Percentiles rank a stretch among this genome's conserved stretches.
Evolutionary conservation across 106 monocot species (phyloP).

Genomic region (Dendrobium chrysotoxum): DNA sequence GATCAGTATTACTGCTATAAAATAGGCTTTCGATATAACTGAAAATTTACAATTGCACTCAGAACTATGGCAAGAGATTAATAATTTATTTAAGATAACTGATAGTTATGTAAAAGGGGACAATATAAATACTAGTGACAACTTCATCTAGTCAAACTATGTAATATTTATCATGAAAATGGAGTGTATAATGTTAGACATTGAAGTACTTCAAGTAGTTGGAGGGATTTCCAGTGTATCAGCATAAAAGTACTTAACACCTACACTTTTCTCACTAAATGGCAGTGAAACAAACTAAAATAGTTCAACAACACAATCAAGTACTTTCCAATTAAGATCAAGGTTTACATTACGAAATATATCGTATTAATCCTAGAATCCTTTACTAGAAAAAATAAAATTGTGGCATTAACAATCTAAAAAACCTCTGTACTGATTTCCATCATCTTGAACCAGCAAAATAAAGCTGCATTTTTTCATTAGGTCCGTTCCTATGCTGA

Average conservation of each 20-base stretch:
- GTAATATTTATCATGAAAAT: no score
- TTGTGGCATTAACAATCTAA: background rate
- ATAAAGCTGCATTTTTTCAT: background rate
- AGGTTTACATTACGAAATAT: background rate
- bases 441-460: background rate
- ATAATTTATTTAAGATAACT: background rate
- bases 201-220: no score
- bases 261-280: background rate
- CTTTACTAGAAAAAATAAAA: no score
- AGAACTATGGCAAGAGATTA: background rate
- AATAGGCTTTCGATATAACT: no score
- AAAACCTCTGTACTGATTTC: background rate
- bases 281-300: background rate
- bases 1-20: background rate
- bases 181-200: no score
- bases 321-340: background rate
- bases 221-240: no score
- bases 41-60: no score
- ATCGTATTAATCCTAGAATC: background rate
- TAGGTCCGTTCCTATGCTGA: background rate
- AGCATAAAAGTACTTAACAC: no score
- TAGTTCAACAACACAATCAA: background rate
- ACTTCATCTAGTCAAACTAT: no score
- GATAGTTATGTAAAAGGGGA: background rate
- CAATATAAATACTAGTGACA: background rate